Evolutionary conservation across 2,329 filamentous ascomycete species (phyloP).

Genomic region (Tolypocladium paradoxum): DNA sequence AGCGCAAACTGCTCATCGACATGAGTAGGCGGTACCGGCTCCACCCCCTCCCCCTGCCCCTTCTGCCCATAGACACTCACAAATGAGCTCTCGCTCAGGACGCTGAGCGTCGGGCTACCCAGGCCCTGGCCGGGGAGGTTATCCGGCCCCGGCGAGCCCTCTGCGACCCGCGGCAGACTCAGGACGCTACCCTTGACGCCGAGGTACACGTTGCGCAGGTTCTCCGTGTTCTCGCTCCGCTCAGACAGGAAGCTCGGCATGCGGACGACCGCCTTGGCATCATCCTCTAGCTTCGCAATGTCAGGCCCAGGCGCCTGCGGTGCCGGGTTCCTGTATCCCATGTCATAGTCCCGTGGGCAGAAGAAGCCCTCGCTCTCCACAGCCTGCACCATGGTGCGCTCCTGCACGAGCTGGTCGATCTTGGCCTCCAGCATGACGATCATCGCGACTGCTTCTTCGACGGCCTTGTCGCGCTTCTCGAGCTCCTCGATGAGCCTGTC

Average conservation of each 20-base stretch:
- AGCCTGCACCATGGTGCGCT: conserved; percentile 41
- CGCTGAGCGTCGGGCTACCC: conserved; percentile 50
- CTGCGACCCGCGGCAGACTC: conserved; percentile 37
- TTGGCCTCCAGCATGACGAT: conserved; percentile 55
- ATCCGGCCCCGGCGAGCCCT: conserved; percentile 25
- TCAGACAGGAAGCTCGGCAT: conserved; percentile 59
- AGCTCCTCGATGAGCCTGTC: conserved; percentile 48
- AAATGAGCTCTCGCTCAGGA: conserved; percentile 59
- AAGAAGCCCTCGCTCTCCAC: conserved; percentile 33
- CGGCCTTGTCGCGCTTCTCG: conserved; percentile 57
- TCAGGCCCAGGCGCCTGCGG: conserved; percentile 9
- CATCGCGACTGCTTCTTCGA: conserved; percentile 60
- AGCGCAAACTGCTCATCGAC: conserved; percentile 20
- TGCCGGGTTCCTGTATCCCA: conserved; percentile 12
- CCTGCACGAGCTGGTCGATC: conserved; percentile 40
- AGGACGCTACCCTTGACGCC: conserved; percentile 36
- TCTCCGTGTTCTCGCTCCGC: conserved; percentile 46
- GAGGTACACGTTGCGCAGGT: conserved; percentile 49
- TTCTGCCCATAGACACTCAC: conserved; percentile 47
- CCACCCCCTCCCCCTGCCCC: conserved; percentile 18
- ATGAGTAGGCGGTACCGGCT: conserved; percentile 12
- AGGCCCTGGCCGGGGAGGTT: conserved; percentile 25
- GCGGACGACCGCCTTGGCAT: conserved; percentile 32
- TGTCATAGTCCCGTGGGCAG: conserved; percentile 19
- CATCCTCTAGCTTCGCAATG: conserved; percentile 13